Evolutionary conservation across 495 filamentous ascomycete genomes (phyloP).

Genomic region (Penicillium lividum): DNA sequence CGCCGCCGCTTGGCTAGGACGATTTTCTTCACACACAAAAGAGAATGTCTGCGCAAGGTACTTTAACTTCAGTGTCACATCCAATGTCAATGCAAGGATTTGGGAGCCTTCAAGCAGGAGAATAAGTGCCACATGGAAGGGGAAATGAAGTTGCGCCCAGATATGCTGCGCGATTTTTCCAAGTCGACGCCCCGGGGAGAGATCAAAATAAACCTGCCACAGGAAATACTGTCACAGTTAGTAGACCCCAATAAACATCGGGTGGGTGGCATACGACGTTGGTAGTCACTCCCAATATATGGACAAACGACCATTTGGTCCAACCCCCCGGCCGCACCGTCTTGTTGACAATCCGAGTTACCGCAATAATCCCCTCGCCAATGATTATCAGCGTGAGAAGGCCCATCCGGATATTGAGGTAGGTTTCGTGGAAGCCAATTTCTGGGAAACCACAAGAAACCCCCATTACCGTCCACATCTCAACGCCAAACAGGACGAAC

Average conservation of each 20-base stretch:
- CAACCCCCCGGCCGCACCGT: slow-evolving; percentile 56
- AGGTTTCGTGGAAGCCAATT: slow-evolving; percentile 64
- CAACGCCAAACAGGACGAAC: slow-evolving; percentile 59
- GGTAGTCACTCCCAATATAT: slow-evolving; percentile 48
- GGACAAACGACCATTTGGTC: slow-evolving; percentile 50
- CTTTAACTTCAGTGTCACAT: slow-evolving; percentile 41
- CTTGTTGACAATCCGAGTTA: slow-evolving; percentile 56
- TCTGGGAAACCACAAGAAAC: slow-evolving; percentile 54
- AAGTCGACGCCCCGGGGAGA: slow-evolving; percentile 34
- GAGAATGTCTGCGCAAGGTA: slow-evolving; percentile 42
- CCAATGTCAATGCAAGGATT: slow-evolving; percentile 42
- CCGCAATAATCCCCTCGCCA: slow-evolving; percentile 62
- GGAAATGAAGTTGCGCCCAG: slow-evolving; percentile 70
- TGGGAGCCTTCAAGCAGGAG: slow-evolving; percentile 61
- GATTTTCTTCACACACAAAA: slow-evolving; percentile 44
- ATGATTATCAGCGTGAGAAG: slow-evolving; percentile 70
- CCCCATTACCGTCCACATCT: slow-evolving; percentile 55
- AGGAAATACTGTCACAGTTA: slow-evolving; percentile 56
- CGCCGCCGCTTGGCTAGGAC: slow-evolving; percentile 28
- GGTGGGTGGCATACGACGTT: slow-evolving; percentile 40
- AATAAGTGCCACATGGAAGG: slow-evolving; percentile 66
- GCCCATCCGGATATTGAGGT: slow-evolving; percentile 65
- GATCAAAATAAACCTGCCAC: slow-evolving; percentile 73
- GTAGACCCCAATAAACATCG: neutral
- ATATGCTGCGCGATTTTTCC: slow-evolving; percentile 59